A percentile compares a stretch with the other conserved stretches of the same genome.
Evolutionary conservation across 441 rosid species (phyloP).

Genomic region (Erodium moschatum): DNA sequence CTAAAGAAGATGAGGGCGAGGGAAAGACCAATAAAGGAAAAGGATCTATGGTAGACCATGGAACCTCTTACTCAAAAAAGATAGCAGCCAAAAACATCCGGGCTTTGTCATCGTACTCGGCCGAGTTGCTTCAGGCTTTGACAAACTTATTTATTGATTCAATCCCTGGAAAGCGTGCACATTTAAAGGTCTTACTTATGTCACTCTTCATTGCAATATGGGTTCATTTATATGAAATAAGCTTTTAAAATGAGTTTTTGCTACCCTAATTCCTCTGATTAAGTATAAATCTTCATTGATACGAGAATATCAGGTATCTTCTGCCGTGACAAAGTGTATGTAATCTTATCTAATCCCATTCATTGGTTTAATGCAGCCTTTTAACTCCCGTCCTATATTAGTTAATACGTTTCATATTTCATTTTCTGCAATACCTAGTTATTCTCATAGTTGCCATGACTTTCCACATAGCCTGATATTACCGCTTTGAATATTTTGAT

Average conservation of each 20-base stretch:
- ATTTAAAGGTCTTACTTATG: constrained; percentile 48
- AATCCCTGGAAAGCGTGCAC: constrained; percentile 36
- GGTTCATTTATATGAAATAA: background rate
- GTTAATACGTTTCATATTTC: too few species aligned
- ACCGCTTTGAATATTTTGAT: too few species aligned
- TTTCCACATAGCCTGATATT: too few species aligned
- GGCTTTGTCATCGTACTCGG: constrained; percentile 56
- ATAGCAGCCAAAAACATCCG: constrained; percentile 57
- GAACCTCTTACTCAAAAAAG: constrained; percentile 51
- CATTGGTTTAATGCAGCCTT: too few species aligned
- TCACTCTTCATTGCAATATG: constrained; percentile 10
- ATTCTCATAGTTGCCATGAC: too few species aligned
- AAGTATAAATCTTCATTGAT: background rate
- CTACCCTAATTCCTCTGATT: background rate
- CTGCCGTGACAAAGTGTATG: background rate
- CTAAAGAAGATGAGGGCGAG: constrained; percentile 26
- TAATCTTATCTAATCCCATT: too few species aligned
- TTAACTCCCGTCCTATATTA: too few species aligned
- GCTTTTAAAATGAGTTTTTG: background rate
- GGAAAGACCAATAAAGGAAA: constrained; percentile 22
- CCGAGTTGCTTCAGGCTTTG: constrained; percentile 64
- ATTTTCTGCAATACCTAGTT: too few species aligned
- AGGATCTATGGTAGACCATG: constrained; percentile 31
- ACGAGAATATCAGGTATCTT: background rate
- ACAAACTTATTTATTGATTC: constrained; percentile 47